These are phyloP conservation scores for Podospora australis DNA, from an alignment of 495 filamentous ascomycete genomes.

Conservation along the genomic window DNA sequence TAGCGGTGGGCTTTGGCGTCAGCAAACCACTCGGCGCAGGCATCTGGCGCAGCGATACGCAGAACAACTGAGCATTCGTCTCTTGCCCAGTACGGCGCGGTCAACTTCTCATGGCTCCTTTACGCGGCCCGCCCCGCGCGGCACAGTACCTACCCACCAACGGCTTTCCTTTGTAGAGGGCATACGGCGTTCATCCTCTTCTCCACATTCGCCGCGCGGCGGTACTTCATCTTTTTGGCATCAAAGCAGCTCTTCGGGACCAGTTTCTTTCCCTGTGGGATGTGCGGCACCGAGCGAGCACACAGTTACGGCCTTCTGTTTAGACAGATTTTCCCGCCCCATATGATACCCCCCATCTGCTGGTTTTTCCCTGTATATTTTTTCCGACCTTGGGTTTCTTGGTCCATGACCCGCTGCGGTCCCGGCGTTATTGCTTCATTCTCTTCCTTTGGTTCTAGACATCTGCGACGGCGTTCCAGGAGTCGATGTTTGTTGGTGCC, in stretches of 20 bases:
- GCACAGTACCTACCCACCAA: background rate
- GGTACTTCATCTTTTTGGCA: background rate
- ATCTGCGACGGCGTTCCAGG: slow-evolving; percentile 5
- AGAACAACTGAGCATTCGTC: slow-evolving; percentile 16
- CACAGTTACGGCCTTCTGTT: background rate
- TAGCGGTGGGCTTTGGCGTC: slow-evolving; percentile 43
- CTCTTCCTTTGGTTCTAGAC: slow-evolving; percentile 4
- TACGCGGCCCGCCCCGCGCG: background rate
- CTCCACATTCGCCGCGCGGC: background rate
- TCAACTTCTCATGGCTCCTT: background rate
- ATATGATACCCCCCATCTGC: slow-evolving; percentile 1
- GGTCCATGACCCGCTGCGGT: slow-evolving; percentile 1
- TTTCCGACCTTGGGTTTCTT: background rate
- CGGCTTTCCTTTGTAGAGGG: slow-evolving; percentile 1
- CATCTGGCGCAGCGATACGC: slow-evolving; percentile 35
- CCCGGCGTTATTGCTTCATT: slow-evolving; percentile 1
- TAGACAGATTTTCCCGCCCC: background rate
- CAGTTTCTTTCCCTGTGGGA: background rate
- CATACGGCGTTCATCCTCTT: slow-evolving; percentile 1
- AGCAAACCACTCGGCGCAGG: slow-evolving; percentile 44
- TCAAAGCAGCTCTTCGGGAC: background rate
- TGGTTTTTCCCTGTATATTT: slow-evolving; percentile 6
- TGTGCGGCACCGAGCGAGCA: background rate
- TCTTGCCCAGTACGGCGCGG: too few species aligned
- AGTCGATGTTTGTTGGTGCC: too few species aligned